Evolutionary conservation across 1,284 basidiomycete genomes (phyloP).

Genomic region (Heterobasidion irregulare): DNA sequence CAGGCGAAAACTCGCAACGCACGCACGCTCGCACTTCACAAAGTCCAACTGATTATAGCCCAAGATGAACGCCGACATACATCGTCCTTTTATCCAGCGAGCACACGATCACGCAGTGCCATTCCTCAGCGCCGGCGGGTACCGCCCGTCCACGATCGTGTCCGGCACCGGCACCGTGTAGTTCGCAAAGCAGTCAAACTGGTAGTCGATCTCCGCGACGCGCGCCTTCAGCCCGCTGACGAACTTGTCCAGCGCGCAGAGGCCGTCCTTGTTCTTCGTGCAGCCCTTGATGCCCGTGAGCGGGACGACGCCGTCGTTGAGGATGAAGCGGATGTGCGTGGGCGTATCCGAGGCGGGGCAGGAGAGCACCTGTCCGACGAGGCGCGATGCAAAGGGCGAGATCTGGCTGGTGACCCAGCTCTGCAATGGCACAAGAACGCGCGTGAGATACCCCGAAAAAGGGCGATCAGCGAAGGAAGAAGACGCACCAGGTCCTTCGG

Average conservation of each 20-base stretch:
- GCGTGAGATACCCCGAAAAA: neutral
- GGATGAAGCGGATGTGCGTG: conserved; percentile 44
- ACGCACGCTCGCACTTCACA: too few relatives aligned
- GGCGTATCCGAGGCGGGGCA: conserved; percentile 29
- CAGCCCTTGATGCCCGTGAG: conserved; percentile 52
- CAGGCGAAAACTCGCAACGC: too few relatives aligned
- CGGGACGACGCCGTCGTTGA: conserved; percentile 57
- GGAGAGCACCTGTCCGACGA: conserved; percentile 55
- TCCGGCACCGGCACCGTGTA: conserved; percentile 32
- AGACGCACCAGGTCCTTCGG: conserved; percentile 37
- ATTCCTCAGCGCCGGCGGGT: conserved; percentile 9
- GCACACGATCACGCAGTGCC: neutral
- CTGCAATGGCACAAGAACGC: neutral
- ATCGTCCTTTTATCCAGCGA: too few relatives aligned
- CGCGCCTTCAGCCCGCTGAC: conserved; percentile 38
- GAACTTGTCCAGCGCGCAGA: conserved; percentile 48
- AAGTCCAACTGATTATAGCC: too few relatives aligned
- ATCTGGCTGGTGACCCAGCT: conserved; percentile 7
- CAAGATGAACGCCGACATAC: too few relatives aligned
- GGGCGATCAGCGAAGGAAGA: neutral
- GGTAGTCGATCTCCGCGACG: conserved; percentile 35
- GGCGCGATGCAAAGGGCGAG: conserved; percentile 43
- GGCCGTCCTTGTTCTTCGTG: conserved; percentile 36
- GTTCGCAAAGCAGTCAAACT: conserved; percentile 34
- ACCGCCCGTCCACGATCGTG: conserved; percentile 30